phyloP scores from a whole-genome alignment of 1,284 basidiomycete species.

The Naganishia albida region DNA sequence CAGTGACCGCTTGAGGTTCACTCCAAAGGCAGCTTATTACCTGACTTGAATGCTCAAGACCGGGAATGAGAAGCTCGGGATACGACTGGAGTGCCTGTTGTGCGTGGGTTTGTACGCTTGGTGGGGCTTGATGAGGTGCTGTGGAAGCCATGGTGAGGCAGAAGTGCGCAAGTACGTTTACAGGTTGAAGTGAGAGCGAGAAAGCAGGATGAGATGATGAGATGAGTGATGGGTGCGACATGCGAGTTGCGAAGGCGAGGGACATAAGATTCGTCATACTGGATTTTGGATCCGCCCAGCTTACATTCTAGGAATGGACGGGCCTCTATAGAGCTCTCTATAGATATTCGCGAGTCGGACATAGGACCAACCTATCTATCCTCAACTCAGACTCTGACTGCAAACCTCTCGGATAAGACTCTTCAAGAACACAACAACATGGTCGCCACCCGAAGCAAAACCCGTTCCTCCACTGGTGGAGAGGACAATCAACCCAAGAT shows the following conservation, averaged over 20 bases:
- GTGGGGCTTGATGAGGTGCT: not conserved
- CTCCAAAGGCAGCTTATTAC: not conserved
- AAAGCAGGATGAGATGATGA: not conserved
- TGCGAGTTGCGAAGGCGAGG: not conserved
- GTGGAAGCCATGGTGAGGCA: not conserved
- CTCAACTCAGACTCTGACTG: too few relatives aligned
- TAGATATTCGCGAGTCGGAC: too few relatives aligned
- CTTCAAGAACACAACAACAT: slow-evolving; percentile 1
- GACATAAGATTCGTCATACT: slow-evolving; percentile 7
- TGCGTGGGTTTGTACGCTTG: slow-evolving; percentile 9
- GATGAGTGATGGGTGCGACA: too few relatives aligned
- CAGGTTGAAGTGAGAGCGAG: not conserved
- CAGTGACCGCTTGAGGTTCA: not conserved
- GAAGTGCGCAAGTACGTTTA: not conserved
- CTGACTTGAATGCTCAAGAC: slow-evolving; percentile 16
- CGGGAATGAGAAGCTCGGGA: slow-evolving; percentile 9
- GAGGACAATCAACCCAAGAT: slow-evolving; percentile 29
- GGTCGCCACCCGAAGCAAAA: slow-evolving; percentile 29
- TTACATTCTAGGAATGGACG: too few relatives aligned
- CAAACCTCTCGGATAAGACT: not conserved
- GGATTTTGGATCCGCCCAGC: too few relatives aligned
- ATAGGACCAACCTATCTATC: too few relatives aligned
- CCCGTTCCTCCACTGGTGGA: slow-evolving; percentile 11
- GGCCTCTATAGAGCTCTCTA: too few relatives aligned
- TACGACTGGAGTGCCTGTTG: slow-evolving; percentile 4